phyloP scores from a whole-genome alignment of 2,329 filamentous ascomycete genomes.

The Venturia aucupariae region DNA sequence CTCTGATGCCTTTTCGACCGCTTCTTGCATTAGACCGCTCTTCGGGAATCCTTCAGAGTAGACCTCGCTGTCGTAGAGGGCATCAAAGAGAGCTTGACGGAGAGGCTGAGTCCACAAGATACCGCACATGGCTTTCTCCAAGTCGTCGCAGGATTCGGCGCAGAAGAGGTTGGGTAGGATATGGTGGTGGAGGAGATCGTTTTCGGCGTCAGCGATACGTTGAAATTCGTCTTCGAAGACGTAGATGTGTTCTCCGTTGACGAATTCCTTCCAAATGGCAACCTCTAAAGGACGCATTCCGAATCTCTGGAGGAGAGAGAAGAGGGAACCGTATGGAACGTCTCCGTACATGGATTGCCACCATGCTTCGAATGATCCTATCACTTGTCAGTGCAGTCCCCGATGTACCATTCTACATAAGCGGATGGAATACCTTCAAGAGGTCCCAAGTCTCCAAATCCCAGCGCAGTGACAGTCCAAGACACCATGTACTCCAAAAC shows the following conservation, averaged over 20 bases:
- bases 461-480: background rate
- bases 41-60: background rate
- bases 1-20: background rate
- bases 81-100: background rate
- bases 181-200: background rate
- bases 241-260: background rate
- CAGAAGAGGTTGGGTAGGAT: background rate
- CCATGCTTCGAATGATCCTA: background rate
- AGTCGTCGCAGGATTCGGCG: background rate
- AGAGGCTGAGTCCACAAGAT: background rate
- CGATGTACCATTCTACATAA: no score
- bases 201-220: background rate
- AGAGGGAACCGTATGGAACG: background rate
- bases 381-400: background rate
- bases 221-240: background rate
- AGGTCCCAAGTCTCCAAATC: background rate
- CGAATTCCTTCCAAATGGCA: background rate
- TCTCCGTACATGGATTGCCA: background rate
- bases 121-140: background rate
- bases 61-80: background rate
- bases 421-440: background rate
- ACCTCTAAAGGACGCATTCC: background rate
- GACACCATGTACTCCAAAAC: background rate
- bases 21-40: background rate
- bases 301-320: background rate